Evolutionary conservation across 2,329 filamentous ascomycete species (phyloP).

Genomic region (Fusarium devonianum): DNA sequence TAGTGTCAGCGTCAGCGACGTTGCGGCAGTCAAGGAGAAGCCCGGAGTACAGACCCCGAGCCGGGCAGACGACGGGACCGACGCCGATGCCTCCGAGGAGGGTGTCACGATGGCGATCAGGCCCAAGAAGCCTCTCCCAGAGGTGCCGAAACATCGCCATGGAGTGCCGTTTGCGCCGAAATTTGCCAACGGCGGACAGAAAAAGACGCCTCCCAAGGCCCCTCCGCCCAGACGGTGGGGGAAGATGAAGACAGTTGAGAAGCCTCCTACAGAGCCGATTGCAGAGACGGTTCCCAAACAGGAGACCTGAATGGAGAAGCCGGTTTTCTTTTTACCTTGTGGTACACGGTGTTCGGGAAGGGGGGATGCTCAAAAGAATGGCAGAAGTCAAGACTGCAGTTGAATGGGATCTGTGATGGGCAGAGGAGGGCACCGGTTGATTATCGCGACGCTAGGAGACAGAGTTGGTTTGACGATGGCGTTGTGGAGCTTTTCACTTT

Average conservation of each 20-base stretch:
- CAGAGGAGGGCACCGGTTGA: constrained; percentile 12
- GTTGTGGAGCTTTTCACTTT: constrained; percentile 36
- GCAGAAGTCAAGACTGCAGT: not conserved
- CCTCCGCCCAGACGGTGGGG: constrained; percentile 56
- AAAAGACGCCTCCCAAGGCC: constrained; percentile 55
- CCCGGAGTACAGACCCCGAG: constrained; percentile 84
- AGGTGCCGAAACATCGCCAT: constrained; percentile 64
- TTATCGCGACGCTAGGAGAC: constrained; percentile 6
- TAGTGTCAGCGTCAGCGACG: constrained; percentile 76
- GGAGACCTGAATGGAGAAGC: constrained; percentile 9
- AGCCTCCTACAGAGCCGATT: constrained; percentile 42
- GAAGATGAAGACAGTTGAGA: constrained; percentile 48
- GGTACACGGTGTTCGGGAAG: too few species aligned
- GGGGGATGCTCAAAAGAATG: not conserved
- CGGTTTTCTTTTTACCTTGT: too few species aligned
- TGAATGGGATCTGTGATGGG: not conserved
- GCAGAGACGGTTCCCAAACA: constrained; percentile 33
- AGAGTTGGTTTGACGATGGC: constrained; percentile 28
- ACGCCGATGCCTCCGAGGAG: constrained; percentile 32
- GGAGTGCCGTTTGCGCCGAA: constrained; percentile 54
- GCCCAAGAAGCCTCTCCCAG: constrained; percentile 59
- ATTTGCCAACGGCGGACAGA: constrained; percentile 42
- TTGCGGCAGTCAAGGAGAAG: constrained; percentile 81
- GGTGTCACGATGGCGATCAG: constrained; percentile 39
- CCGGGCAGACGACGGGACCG: constrained; percentile 50